These are phyloP conservation scores for Cladosporium sp. DNA, from an alignment of 2,329 filamentous ascomycete species.

Conservation along the genomic window DNA sequence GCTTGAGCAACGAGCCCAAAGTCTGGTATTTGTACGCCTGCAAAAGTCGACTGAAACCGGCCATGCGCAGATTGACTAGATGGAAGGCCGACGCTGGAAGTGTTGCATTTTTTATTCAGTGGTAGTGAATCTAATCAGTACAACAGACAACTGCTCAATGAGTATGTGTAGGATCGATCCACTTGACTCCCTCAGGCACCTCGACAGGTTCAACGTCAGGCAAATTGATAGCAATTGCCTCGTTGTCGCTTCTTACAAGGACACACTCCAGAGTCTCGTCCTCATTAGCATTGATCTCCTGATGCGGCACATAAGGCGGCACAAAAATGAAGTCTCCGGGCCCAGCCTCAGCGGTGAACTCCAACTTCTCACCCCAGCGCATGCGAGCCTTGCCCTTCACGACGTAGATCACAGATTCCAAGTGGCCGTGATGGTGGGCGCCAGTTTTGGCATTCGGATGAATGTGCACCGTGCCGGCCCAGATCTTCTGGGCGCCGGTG, in stretches of 20 bases:
- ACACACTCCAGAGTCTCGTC: constrained; percentile 47
- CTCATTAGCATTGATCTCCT: constrained; percentile 48
- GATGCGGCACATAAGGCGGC: constrained; percentile 48
- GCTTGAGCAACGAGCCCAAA: neutral
- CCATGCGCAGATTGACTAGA: neutral
- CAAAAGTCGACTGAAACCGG: neutral
- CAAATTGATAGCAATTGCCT: constrained; percentile 48
- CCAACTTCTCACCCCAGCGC: constrained; percentile 48
- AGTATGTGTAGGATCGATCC: constrained; percentile 47
- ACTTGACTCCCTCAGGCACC: constrained; percentile 46
- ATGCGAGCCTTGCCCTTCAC: constrained; percentile 47
- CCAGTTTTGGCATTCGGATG: constrained; percentile 48
- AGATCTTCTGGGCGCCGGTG: constrained; percentile 47
- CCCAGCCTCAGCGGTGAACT: constrained; percentile 48
- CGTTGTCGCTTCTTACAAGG: constrained; percentile 45
- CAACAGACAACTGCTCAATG: neutral
- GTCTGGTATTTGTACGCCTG: neutral
- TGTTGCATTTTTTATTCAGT: neutral
- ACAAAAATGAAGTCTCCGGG: constrained; percentile 51
- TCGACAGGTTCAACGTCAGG: constrained; percentile 47
- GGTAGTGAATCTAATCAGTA: neutral
- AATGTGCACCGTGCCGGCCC: constrained; percentile 49
- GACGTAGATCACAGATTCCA: constrained; percentile 50
- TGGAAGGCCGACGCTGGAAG: neutral
- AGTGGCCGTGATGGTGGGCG: constrained; percentile 48